These are phyloP conservation scores for Calonectria hawksworthii DNA, from an alignment of 2,329 filamentous ascomycete genomes.

Conservation along the genomic window DNA sequence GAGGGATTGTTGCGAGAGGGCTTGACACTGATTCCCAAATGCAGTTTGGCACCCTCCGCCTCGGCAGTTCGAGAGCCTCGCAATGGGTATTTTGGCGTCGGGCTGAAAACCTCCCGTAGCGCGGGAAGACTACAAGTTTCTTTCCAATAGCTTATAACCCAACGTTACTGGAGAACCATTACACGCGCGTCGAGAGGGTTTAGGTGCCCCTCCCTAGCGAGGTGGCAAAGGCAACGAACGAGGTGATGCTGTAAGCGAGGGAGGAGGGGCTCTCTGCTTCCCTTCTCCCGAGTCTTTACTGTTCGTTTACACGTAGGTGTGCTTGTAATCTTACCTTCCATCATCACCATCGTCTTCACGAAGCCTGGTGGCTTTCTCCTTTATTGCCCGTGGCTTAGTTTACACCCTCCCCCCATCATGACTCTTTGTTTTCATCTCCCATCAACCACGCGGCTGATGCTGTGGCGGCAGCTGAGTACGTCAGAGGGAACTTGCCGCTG, in stretches of 20 bases:
- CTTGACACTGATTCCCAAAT: neutral
- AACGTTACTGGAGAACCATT: neutral
- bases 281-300: neutral
- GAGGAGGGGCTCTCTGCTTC: neutral
- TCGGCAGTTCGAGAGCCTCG: neutral
- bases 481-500: neutral
- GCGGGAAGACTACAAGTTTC: neutral
- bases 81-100: neutral
- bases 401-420: neutral
- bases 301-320: neutral
- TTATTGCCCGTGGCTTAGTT: neutral
- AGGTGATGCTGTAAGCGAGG: neutral
- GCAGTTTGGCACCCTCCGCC: neutral
- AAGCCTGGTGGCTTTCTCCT: neutral
- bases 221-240: neutral
- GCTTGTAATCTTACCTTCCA: neutral
- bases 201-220: neutral
- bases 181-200: neutral
- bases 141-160: neutral
- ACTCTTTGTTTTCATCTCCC: neutral
- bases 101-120: neutral
- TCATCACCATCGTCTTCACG: neutral
- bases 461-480: neutral
- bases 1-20: constrained; percentile 3
- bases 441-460: neutral